Evolutionary conservation across 495 filamentous ascomycete species (phyloP), one percentile per base, ranked within the genome.

Genomic region (Diplogelasinospora grovesii): DNA sequence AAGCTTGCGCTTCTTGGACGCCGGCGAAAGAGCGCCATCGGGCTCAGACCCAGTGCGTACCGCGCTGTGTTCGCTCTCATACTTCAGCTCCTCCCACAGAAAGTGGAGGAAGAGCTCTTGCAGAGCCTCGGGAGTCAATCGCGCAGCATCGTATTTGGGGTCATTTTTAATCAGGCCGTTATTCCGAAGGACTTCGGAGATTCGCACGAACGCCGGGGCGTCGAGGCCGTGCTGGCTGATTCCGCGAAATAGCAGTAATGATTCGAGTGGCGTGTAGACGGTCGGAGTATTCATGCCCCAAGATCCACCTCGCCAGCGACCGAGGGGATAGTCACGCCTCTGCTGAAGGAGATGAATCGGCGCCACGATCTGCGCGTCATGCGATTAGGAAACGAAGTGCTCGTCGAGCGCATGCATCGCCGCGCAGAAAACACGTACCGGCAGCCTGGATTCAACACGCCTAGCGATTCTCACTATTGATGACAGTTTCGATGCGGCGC

Each of bases 231-330:
- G 72, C 26, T 73, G 61, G 33, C 76, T 74, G 32, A 98, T 77
- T 8, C 83, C 81, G 62, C 93, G 88, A 65, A 95, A 92, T 46
- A 98, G 77, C 41, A 96, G 75, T 14, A 96, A 74, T 23, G 77
- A 80, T 72, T 96, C 90, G 67, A 95, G 83, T 38, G 83, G 82
- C 45, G 88, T 90, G 64, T 89, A 89, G 48, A 74, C 63, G 48
- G 73, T 72, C 59, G 78, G 22, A 53, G 64, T 59, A 66, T 66
- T 75, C 71, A 75, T 75, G 62, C 70, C 72, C 64, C 66, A 54
- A 52, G 56, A 56, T 65, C 60, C 67, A 56, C 70, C 73, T 73
- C 70, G 71, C 66, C 65, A 61, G 66, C 57, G 41, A 61, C 68
- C 74, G 70, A 76, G 70, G 70, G 68, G 70, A 63, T 53, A 60